Evolutionary conservation across 495 filamentous ascomycete genomes (phyloP).

Genomic region (Pseudevernia furfuracea): DNA sequence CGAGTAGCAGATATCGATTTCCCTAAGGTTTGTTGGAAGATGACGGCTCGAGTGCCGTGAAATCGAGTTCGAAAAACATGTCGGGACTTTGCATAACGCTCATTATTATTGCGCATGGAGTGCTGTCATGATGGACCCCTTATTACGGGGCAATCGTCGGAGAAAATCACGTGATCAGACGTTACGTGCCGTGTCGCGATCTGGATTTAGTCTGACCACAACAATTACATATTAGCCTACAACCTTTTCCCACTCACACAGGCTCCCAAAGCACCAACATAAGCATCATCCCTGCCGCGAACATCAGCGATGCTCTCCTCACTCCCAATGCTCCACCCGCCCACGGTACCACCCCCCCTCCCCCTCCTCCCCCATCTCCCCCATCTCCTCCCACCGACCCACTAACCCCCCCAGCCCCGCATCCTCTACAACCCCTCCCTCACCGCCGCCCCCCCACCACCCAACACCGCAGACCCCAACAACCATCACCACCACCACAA

Average conservation of each 20-base stretch:
- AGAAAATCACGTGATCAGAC: no score
- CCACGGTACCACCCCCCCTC: slow-evolving; percentile 48
- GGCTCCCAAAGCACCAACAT: not conserved
- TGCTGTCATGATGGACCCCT: no score
- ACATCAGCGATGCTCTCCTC: slow-evolving; percentile 49
- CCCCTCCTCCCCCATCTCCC: not conserved
- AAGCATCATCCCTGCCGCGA: not conserved
- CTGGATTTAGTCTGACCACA: no score
- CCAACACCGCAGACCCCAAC: slow-evolving; percentile 37
- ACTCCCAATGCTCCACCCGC: slow-evolving; percentile 64
- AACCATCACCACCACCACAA: slow-evolving; percentile 42
- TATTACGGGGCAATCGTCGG: no score
- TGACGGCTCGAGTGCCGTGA: no score
- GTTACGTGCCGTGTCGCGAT: no score
- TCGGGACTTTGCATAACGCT: no score
- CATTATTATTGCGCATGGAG: no score
- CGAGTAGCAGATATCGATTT: no score
- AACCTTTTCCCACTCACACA: not conserved
- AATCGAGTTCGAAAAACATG: no score
- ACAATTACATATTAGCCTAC: no score
- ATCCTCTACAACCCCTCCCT: slow-evolving; percentile 25
- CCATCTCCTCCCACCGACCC: slow-evolving; percentile 37
- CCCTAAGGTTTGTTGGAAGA: no score
- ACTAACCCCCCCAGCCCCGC: slow-evolving; percentile 49
- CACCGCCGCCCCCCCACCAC: slow-evolving; percentile 47